Evolutionary conservation across 345 rosid genomes (phyloP), one percentile per base, ranked within the genome.

Genomic region (Sonneratia caseolaris): DNA sequence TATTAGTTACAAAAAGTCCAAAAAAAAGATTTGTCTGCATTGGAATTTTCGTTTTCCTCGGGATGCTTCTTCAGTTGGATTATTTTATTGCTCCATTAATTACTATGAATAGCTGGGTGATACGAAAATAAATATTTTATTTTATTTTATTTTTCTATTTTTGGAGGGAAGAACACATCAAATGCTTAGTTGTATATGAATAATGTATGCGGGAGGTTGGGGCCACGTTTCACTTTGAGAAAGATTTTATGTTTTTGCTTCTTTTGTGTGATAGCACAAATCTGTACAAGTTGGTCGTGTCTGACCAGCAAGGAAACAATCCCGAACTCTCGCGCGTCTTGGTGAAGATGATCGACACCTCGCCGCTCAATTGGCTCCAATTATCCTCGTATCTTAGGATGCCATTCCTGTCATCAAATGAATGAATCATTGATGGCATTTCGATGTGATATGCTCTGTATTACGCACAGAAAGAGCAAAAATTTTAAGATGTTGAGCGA

Each of bases 221-320:
- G 71, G 80, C 77, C 88, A 86, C 90, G 88, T 82, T 76, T 13
- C 13, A 49, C 18, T 72, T 40, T 40, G 9, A 40, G 38, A 74
- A 64, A 22, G 64, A 22, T 24, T 59, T 59, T 22, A 4, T 59
- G 32, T 22, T 55, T 70, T 71, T 78, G 82, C 76, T 78, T 74
- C 75, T 64, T 68, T 27, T 70, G 81, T 70, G 79, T 71, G 83
- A 76, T 4, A 70, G 45, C 47, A 38, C 61, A n/a, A n/a, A n/a
- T n/a, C n/a, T n/a, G n/a, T n/a, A n/a, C n/a, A 62, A 37, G 13
- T 40, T 16, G 27, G 73, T 68, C 10, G 3, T 45, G 51, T 18
- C 64, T 70, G 5, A 59, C 67, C 27, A 47, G 40, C 71, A 14
- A 45, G 59, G 69, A 64, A 49, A 37, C 68, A 57, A 65, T 42